A percentile compares a stretch with the other conserved stretches of the same genome.
Evolutionary conservation across 768 basidiomycete species (phyloP).

Genomic region (Mycena leptocephala): DNA sequence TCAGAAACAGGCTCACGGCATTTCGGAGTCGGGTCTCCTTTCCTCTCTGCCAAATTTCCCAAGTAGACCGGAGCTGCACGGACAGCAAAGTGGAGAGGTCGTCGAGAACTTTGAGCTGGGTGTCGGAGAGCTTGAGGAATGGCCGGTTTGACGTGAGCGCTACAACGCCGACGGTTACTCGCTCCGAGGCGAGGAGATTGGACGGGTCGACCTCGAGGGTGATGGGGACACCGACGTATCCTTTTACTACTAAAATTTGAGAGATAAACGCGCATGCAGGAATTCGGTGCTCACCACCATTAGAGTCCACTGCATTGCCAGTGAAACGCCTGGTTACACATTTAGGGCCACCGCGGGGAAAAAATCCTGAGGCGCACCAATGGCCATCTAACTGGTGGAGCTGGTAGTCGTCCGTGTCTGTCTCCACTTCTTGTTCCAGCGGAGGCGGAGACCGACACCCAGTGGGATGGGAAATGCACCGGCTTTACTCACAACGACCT

Average conservation of each 20-base stretch:
- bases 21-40: constrained; percentile 21
- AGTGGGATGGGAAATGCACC: constrained; percentile 10
- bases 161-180: constrained; percentile 27
- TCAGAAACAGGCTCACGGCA: constrained; percentile 21
- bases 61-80: constrained; percentile 28
- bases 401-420: constrained; percentile 9
- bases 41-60: constrained; percentile 19
- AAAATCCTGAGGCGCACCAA: background rate
- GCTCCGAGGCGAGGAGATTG: constrained; percentile 14
- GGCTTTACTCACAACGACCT: constrained; percentile 27
- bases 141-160: constrained; percentile 24
- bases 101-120: constrained; percentile 17
- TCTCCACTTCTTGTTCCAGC: constrained; percentile 4
- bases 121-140: background rate
- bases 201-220: constrained; percentile 17
- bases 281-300: background rate
- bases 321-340: constrained; percentile 19
- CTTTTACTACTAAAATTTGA: background rate
- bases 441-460: background rate
- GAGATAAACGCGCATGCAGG: background rate
- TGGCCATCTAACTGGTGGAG: constrained; percentile 11
- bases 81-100: constrained; percentile 27
- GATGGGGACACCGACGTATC: constrained; percentile 24
- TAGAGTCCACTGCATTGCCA: constrained; percentile 1
- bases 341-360: background rate